Evolutionary conservation across 371 early-diverging fungal species (phyloP).

Genomic region (Sporodiniella umbellata): DNA sequence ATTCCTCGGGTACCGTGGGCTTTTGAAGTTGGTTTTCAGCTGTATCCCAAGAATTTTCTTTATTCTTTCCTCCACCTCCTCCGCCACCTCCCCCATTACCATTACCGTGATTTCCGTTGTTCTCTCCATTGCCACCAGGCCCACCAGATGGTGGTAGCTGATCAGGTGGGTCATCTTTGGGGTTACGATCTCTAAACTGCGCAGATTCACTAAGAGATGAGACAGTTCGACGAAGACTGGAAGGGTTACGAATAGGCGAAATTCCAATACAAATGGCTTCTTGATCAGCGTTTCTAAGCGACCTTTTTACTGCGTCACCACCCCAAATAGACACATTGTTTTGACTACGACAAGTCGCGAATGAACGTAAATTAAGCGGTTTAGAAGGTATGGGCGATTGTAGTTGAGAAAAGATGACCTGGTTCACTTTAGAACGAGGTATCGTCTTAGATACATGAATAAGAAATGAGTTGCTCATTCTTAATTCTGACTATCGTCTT

Average conservation of each 20-base stretch:
- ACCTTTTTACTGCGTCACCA: slow-evolving; percentile 23
- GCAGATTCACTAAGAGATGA: slow-evolving; percentile 9
- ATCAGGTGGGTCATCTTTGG: slow-evolving; percentile 27
- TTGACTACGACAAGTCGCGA: slow-evolving; percentile 25
- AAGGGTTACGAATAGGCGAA: slow-evolving; percentile 31
- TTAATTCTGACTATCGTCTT: too few species aligned
- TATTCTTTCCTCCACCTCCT: slow-evolving; percentile 16
- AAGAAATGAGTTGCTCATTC: slow-evolving; percentile 36
- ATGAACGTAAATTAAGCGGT: slow-evolving; percentile 23
- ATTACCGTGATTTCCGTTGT: slow-evolving; percentile 22
- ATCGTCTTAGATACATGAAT: slow-evolving; percentile 53
- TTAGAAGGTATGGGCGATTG: slow-evolving; percentile 14
- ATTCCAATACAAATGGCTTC: slow-evolving; percentile 31
- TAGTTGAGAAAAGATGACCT: slow-evolving; percentile 36
- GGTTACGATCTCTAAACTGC: slow-evolving; percentile 34
- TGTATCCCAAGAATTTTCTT: slow-evolving; percentile 25
- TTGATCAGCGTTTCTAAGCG: slow-evolving; percentile 17
- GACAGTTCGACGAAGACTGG: slow-evolving; percentile 24
- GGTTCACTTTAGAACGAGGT: slow-evolving; percentile 40
- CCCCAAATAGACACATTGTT: slow-evolving; percentile 39
- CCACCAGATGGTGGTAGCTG: slow-evolving; percentile 17
- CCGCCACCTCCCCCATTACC: slow-evolving; percentile 16
- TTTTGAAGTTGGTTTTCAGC: slow-evolving; percentile 65
- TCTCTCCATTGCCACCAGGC: slow-evolving; percentile 23
- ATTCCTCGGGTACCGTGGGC: slow-evolving; percentile 80